Evolutionary conservation across 1,284 basidiomycete species (phyloP).

Genomic region (Ganoderma multipileum): DNA sequence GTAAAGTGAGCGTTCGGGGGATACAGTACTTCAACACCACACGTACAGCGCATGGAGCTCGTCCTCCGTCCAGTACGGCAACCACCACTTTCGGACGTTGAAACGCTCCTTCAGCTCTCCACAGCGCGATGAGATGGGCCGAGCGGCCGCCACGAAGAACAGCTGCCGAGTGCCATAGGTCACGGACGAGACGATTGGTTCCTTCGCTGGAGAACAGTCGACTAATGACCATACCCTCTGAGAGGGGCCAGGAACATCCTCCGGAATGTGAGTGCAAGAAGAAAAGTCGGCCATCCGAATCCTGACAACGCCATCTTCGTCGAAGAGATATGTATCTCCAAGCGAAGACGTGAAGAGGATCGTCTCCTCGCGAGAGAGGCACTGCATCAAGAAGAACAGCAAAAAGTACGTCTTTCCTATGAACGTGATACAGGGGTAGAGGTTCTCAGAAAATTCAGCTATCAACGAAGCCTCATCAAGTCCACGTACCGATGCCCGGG

Average conservation of each 20-base stretch:
- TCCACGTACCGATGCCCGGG: too few relatives aligned
- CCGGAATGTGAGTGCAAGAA: neutral
- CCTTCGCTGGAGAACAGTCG: neutral
- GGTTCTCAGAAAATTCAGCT: too few relatives aligned
- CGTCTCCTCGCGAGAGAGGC: neutral
- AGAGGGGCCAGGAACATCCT: neutral
- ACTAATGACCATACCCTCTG: neutral
- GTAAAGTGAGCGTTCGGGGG: neutral
- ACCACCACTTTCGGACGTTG: neutral
- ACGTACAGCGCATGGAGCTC: neutral
- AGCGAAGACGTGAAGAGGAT: neutral
- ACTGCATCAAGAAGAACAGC: neutral
- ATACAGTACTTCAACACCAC: neutral
- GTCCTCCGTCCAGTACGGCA: neutral
- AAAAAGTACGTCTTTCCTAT: neutral
- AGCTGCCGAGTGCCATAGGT: neutral
- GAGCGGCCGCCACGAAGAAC: neutral
- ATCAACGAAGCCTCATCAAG: too few relatives aligned
- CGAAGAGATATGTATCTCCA: neutral
- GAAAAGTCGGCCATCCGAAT: neutral
- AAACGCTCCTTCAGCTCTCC: neutral
- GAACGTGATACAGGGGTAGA: neutral
- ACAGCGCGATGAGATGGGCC: neutral
- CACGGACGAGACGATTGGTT: neutral
- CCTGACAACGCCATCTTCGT: neutral